Evolutionary conservation across 345 rosid genomes (phyloP).

Genomic region (Melaleuca alternifolia): DNA sequence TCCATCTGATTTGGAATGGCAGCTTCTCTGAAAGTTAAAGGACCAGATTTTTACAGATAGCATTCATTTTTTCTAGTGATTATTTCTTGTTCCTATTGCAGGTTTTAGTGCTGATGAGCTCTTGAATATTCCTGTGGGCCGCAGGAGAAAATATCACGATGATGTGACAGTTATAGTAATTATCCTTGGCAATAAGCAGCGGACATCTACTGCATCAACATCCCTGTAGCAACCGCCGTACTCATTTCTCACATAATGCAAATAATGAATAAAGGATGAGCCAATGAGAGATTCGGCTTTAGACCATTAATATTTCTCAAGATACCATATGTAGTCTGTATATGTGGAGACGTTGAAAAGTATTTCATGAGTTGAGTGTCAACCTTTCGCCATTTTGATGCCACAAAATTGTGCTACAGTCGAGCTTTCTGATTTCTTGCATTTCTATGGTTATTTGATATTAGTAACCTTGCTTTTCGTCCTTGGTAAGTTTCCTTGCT

Average conservation of each 20-base stretch:
- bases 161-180: constrained; percentile 15
- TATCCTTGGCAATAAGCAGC: constrained; percentile 7
- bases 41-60: neutral
- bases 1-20: neutral
- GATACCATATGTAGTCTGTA: neutral
- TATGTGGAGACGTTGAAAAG: neutral
- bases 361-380: neutral
- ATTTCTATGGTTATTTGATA: neutral
- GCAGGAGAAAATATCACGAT: constrained; percentile 12
- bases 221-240: neutral
- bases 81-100: neutral
- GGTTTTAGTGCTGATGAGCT: constrained; percentile 9
- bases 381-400: neutral
- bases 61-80: neutral
- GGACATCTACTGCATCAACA: constrained; percentile 12
- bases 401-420: neutral
- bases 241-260: neutral
- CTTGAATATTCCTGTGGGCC: constrained; percentile 3
- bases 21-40: too few relatives aligned
- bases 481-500: neutral
- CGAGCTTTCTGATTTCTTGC: neutral
- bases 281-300: neutral
- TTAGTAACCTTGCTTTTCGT: neutral
- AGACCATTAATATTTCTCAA: neutral
- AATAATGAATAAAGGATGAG: neutral